Base-by-base conservation (phyloP, 2,329 filamentous ascomycete species). In the Xenosphaeropsis pyriputrescens region DNA sequence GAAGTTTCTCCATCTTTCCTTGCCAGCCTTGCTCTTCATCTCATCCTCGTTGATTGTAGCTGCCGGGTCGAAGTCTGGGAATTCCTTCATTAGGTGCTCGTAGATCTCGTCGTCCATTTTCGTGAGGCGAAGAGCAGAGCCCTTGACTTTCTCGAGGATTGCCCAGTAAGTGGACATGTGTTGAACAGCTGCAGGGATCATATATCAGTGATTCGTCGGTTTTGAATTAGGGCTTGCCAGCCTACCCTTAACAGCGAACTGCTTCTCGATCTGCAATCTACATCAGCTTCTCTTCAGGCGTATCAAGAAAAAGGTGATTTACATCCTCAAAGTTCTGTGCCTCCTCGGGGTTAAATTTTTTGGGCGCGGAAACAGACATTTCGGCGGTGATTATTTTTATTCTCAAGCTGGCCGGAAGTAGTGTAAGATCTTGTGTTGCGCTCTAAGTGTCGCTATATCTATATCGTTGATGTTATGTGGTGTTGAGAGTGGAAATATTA, bases 91-190 rank as follows among this genome's bases (percentile, higher is more conserved):
- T 51, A 98, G 82, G 61, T 95, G 85, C 47, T 84, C 80, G 61
- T 83, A 78, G 60, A 98, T 98, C 33, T 95, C 86, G 57, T 96
- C 80, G 63, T 98, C 91, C 52, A 93, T 72, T 65, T 89, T 91
- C 43, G 91, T 98, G 45, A 98, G 74, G 44, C 85, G 83, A 42
- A 98, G 69, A 45, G 78, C 67, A n/a, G 86, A 94, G 48, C 89
- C 91, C 50, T 75, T 84, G 48, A 93, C 75, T 57, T 81, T 85
- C 61, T 95, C 82, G 51, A 98, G 82, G 55, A 98, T 89, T 37
- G 79, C 70, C 89, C 89, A 98, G 70, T 98, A 96, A 35, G 89
- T 95, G 55, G 85, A 75, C 72, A 98, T 85, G 61, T 98, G 91
- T 61, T 94, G 84, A 29, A 96, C 91, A 37, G 81, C 88, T 67